These are phyloP conservation scores for Candida albicans DNA, from an alignment of 1,139 yeast species.

Conservation along the genomic window DNA sequence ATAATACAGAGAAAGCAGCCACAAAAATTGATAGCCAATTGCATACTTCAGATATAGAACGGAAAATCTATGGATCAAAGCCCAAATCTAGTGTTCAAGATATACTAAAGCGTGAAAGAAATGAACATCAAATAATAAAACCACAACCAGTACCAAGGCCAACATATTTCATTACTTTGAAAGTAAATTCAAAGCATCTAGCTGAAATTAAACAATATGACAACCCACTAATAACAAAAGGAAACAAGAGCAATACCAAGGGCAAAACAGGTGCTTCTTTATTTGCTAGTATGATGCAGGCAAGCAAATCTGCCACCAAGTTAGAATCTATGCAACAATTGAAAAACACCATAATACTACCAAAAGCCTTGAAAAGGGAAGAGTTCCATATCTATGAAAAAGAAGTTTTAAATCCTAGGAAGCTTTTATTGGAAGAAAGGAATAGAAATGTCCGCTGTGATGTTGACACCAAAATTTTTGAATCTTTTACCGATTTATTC, in stretches of 20 bases:
- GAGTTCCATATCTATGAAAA: slow-evolving; percentile 23
- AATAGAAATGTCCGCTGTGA: background rate
- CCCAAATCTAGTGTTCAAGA: slow-evolving; percentile 1
- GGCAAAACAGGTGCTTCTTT: slow-evolving; percentile 17
- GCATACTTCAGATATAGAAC: slow-evolving; percentile 3
- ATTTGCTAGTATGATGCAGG: slow-evolving; percentile 30
- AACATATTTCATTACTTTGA: slow-evolving; percentile 26
- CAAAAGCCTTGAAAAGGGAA: slow-evolving; percentile 12
- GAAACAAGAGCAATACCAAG: slow-evolving; percentile 14
- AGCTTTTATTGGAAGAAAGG: background rate
- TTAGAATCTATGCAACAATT: slow-evolving; percentile 14
- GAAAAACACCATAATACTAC: slow-evolving; percentile 21
- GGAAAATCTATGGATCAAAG: background rate
- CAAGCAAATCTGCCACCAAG: slow-evolving; percentile 24
- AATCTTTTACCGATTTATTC: background rate
- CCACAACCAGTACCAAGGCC: slow-evolving; percentile 2
- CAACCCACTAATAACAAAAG: slow-evolving; percentile 34
- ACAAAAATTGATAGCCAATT: background rate
- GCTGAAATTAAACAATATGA: slow-evolving; percentile 27
- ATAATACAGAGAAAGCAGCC: background rate
- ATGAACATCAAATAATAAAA: background rate
- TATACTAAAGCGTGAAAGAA: background rate
- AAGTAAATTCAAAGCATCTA: slow-evolving; percentile 25
- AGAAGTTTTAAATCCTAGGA: background rate
- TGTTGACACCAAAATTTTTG: background rate